Percentiles rank a stretch among this genome's conserved stretches.
Conservation (phyloP, 2,329 filamentous ascomycete species). For the Coniochaeta sp. region DNA sequence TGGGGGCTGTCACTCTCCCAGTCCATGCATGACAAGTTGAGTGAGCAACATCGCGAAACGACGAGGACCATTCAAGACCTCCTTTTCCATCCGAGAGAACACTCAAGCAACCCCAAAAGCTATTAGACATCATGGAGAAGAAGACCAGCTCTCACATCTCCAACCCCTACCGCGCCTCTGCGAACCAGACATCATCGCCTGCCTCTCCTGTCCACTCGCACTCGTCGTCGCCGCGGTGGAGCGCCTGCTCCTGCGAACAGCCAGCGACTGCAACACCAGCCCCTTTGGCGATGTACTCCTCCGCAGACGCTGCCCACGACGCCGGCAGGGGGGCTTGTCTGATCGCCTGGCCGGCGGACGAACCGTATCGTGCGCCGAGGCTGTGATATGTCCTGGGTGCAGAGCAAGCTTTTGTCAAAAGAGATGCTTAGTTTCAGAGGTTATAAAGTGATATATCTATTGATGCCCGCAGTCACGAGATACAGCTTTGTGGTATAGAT, state of each 20-base stretch:
- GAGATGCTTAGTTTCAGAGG: neutral
- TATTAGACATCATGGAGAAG: neutral
- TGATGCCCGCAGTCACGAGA: too few species aligned
- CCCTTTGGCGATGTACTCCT: neutral
- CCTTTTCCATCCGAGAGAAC: neutral
- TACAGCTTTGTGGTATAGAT: neutral
- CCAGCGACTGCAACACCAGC: too few species aligned
- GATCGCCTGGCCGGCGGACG: neutral
- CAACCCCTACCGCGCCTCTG: neutral
- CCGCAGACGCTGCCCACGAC: neutral
- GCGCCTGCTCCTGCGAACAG: neutral
- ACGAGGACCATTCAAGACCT: neutral
- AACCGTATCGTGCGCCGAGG: slow-evolving; percentile 1
- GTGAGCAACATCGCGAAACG: neutral
- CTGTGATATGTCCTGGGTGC: neutral
- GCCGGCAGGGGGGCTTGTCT: neutral
- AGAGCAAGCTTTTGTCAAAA: neutral
- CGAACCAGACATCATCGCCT: neutral
- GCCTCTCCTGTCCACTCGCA: neutral
- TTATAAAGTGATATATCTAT: neutral
- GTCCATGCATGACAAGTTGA: neutral
- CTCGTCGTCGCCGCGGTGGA: neutral
- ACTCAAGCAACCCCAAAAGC: neutral
- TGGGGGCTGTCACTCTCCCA: neutral
- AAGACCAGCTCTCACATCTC: neutral